Percentiles rank a stretch among this genome's conserved stretches.
phyloP scores from a whole-genome alignment of 1,139 yeast genomes.

The Scheffersomyces segobiensis region DNA sequence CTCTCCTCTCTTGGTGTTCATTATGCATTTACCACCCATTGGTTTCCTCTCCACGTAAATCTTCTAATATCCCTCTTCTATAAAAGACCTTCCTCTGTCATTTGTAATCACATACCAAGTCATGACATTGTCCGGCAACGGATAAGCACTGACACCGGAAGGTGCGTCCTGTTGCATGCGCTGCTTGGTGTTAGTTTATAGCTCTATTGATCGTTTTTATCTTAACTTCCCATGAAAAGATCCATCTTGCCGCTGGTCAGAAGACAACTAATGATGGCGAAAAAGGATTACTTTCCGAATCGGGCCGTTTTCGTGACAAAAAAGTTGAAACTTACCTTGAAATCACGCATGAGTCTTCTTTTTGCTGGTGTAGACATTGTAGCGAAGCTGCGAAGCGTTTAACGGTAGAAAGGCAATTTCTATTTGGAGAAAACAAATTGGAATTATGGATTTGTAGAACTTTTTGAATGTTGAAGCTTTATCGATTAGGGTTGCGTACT shows the following conservation, averaged over 20 bases:
- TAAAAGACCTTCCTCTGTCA: neutral
- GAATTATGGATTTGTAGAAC: no score
- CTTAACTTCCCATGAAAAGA: neutral
- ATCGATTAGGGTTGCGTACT: neutral
- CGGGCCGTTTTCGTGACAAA: neutral
- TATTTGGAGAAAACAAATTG: neutral
- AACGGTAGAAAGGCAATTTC: neutral
- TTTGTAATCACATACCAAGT: slow-evolving; percentile 51
- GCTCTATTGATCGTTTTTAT: neutral
- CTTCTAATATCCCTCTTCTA: neutral
- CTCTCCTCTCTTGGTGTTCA: no score
- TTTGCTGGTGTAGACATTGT: slow-evolving; percentile 96
- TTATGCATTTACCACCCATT: neutral
- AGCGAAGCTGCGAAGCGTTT: neutral
- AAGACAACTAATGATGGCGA: neutral
- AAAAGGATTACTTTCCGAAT: neutral
- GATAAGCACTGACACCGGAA: slow-evolving; percentile 96
- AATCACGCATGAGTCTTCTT: slow-evolving; percentile 97
- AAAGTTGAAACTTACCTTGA: slow-evolving; percentile 57
- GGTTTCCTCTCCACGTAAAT: neutral
- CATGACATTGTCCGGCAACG: slow-evolving; percentile 96
- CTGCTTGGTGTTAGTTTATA: slow-evolving; percentile 28
- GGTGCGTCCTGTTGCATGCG: slow-evolving; percentile 99
- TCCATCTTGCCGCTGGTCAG: neutral
- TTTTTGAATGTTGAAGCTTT: neutral